Percentiles rank a stretch among this genome's conserved stretches.
phyloP scores from a whole-genome alignment of 2,329 filamentous ascomycete species.

The Zasmidium cellare region DNA sequence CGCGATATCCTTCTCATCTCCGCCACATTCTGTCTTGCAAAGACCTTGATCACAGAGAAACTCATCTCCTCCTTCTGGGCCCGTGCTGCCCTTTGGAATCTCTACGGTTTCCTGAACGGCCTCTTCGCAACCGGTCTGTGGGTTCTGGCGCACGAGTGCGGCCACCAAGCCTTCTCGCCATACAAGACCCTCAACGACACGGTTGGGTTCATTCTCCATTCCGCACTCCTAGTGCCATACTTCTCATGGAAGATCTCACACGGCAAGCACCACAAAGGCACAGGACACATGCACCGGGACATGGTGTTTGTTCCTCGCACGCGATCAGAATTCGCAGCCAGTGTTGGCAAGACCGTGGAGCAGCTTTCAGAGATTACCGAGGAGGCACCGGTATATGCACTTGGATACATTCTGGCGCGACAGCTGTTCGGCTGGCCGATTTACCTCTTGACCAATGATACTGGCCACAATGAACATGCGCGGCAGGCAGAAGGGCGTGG shows the following conservation, averaged over 20 bases:
- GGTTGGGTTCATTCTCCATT: slow-evolving; percentile 66
- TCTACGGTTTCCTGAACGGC: slow-evolving; percentile 65
- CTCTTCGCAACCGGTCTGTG: slow-evolving; percentile 68
- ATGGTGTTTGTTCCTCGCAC: slow-evolving; percentile 39
- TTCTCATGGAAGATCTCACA: slow-evolving; percentile 74
- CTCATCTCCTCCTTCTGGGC: no score
- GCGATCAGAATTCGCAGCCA: no score
- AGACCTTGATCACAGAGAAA: no score
- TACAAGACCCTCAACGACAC: slow-evolving; percentile 59
- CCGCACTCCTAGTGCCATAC: slow-evolving; percentile 66
- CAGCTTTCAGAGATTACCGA: slow-evolving; percentile 27
- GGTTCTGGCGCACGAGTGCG: slow-evolving; percentile 71
- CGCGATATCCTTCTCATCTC: no score
- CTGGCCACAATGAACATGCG: no score
- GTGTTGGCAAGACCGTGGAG: no score
- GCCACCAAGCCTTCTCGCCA: slow-evolving; percentile 66
- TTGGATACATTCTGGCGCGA: slow-evolving; percentile 22
- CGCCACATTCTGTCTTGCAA: no score
- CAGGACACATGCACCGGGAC: slow-evolving; percentile 38
- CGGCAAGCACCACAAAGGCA: slow-evolving; percentile 68
- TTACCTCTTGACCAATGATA: slow-evolving; percentile 30
- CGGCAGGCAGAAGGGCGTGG: no score
- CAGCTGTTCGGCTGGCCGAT: slow-evolving; percentile 32
- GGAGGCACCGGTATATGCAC: slow-evolving; percentile 28
- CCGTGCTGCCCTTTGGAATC: no score